Conservation (phyloP, 1,139 yeast species). For the Candida buenavistaensis region DNA sequence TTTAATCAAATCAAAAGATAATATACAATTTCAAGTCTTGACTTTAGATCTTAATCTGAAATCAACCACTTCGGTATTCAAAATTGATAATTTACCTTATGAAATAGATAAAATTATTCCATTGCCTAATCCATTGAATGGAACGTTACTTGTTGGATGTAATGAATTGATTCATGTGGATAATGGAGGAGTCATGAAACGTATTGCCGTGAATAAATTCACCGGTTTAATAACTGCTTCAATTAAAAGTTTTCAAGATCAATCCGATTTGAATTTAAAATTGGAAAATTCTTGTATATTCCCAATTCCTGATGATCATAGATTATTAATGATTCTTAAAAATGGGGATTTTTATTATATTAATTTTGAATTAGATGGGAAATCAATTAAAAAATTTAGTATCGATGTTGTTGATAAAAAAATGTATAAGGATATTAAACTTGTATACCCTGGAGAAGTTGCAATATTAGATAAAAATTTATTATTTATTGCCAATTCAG, state of each 20-base stretch:
- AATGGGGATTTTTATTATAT: conserved; percentile 53
- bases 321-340: conserved; percentile 53
- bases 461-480: conserved; percentile 37
- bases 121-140: conserved; percentile 66
- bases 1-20: conserved; percentile 61
- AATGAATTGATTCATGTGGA: conserved; percentile 81
- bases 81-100: conserved; percentile 67
- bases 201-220: conserved; percentile 65
- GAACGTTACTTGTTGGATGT: conserved; percentile 70
- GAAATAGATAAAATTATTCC: conserved; percentile 70
- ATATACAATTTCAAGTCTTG: conserved; percentile 58
- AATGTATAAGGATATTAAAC: conserved; percentile 20
- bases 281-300: conserved; percentile 58
- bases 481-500: conserved; percentile 35
- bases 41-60: conserved; percentile 66
- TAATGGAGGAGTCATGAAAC: conserved; percentile 72
- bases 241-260: conserved; percentile 51
- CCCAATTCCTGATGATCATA: conserved; percentile 48
- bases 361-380: conserved; percentile 53
- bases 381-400: conserved; percentile 38
- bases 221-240: conserved; percentile 52
- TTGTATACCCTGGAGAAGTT: conserved; percentile 34
- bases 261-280: conserved; percentile 49
- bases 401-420: conserved; percentile 29
- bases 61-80: conserved; percentile 66